These are phyloP conservation scores for rapeseed (Brassica napus) DNA, from an alignment of 345 rosid species.

Conservation along the genomic window Da-Ae NC_063443.1:4141501-4142000, in stretches of 20 bases:
- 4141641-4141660: slow-evolving; percentile 67
- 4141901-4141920: too few relatives aligned
- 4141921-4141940: too few relatives aligned
- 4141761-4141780: neutral
- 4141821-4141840: slow-evolving; percentile 73
- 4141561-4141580: neutral
- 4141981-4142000: too few relatives aligned
- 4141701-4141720: neutral
- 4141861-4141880: slow-evolving; percentile 2
- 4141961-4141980: too few relatives aligned
- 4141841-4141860: slow-evolving; percentile 61
- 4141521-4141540: slow-evolving; percentile 67
- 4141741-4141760: neutral
- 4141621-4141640: slow-evolving; percentile 84
- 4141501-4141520: too few relatives aligned
- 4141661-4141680: slow-evolving; percentile 45
- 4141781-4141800: slow-evolving; percentile 68
- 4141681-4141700: slow-evolving; percentile 92
- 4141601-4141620: slow-evolving; percentile 59
- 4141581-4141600: slow-evolving; percentile 19
- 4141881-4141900: too few relatives aligned
- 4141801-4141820: slow-evolving; percentile 75
- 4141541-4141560: slow-evolving; percentile 48
- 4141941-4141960: too few relatives aligned
- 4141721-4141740: too few relatives aligned